These are phyloP conservation scores for Phoenix dactylifera DNA, from an alignment of 176 grass and related monocot species.

Conservation along the genomic window DNA sequence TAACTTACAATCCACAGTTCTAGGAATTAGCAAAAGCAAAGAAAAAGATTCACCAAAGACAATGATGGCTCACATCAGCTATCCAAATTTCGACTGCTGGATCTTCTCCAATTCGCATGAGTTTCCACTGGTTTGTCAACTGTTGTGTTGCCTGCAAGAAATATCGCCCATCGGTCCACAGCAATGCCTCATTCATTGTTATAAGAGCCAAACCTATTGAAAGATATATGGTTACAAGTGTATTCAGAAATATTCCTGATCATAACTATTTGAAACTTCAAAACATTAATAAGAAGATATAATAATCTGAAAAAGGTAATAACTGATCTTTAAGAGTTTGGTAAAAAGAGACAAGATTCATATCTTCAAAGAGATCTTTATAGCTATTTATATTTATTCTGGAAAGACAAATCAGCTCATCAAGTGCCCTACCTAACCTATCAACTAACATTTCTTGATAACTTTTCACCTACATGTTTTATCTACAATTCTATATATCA, in stretches of 20 bases:
- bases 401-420: too few species aligned
- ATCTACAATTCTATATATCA: too few species aligned
- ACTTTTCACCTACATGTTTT: too few species aligned
- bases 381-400: too few species aligned
- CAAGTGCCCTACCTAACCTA: too few species aligned
- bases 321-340: too few species aligned
- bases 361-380: too few species aligned
- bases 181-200: conserved; percentile 69
- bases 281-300: background rate
- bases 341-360: too few species aligned
- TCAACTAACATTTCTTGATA: too few species aligned
- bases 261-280: background rate
- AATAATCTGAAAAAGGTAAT: too few species aligned
- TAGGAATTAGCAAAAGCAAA: background rate
- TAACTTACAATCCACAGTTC: too few species aligned
- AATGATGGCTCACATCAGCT: conserved; percentile 46
- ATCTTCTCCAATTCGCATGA: conserved; percentile 97
- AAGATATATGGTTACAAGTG: conserved; percentile 9
- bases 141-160: conserved; percentile 84
- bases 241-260: background rate
- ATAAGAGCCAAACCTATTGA: conserved; percentile 84
- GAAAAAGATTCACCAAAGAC: conserved; percentile 1
- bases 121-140: conserved; percentile 62
- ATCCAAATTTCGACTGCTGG: conserved; percentile 72
- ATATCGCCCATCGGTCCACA: conserved; percentile 97